phyloP scores from a whole-genome alignment of 169 alveolate species.

The Plasmodium vivax region DNA sequence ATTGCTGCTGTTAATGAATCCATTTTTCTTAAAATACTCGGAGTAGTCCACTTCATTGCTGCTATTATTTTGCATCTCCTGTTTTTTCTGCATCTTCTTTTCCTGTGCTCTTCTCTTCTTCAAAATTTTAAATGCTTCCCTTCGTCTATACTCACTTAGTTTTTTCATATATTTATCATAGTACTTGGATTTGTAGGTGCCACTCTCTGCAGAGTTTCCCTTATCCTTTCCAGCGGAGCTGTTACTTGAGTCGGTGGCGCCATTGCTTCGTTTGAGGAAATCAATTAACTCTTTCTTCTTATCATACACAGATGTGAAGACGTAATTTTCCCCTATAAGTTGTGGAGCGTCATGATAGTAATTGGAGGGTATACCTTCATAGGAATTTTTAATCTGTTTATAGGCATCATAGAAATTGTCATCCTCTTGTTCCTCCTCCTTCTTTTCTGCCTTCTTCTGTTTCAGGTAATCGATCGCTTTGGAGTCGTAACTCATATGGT shows the following conservation, averaged over 20 bases:
- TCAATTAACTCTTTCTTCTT: slow-evolving; percentile 43
- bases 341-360: slow-evolving; percentile 63
- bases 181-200: slow-evolving; percentile 6
- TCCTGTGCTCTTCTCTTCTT: slow-evolving; percentile 12
- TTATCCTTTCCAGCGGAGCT: background rate
- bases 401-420: slow-evolving; percentile 45
- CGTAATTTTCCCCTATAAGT: slow-evolving; percentile 48
- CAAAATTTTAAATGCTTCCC: slow-evolving; percentile 29
- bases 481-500: slow-evolving; percentile 72
- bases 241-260: background rate
- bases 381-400: slow-evolving; percentile 65
- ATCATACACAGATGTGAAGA: slow-evolving; percentile 59
- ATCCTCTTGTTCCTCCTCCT: slow-evolving; percentile 64
- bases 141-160: slow-evolving; percentile 31
- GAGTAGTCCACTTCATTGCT: background rate
- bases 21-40: background rate
- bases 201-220: background rate
- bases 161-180: slow-evolving; percentile 15
- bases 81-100: slow-evolving; percentile 12
- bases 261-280: slow-evolving; percentile 27
- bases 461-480: slow-evolving; percentile 43
- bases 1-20: background rate
- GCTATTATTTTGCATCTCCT: background rate
- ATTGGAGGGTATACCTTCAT: slow-evolving; percentile 52
- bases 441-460: slow-evolving; percentile 58